Evolutionary conservation across 441 rosid genomes (phyloP), one percentile per base, ranked within the genome.

Genomic region (Adansonia gregorii): DNA sequence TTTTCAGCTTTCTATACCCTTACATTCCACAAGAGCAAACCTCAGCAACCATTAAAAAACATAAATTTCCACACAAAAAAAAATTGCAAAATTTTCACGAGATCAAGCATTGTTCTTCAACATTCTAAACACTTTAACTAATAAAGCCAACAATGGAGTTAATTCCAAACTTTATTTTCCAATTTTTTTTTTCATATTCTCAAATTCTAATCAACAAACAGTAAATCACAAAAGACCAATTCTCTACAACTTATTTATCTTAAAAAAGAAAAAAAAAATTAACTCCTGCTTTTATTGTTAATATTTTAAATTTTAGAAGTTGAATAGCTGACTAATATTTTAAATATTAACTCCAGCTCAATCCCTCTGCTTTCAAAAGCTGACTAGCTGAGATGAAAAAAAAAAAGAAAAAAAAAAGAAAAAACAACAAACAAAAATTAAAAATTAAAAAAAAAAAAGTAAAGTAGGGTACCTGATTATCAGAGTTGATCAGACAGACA

Each of bases 401-500:
- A n/a, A n/a, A n/a, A n/a, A n/a, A n/a, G n/a, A n/a, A n/a, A n/a
- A n/a, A n/a, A n/a, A n/a, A n/a, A n/a, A n/a, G n/a, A n/a, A n/a
- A n/a, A n/a, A n/a, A n/a, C 5, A 35, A 35, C 39, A 35, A 35
- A 35, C 39, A 35, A 35, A 35, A 35, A 35, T n/a, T n/a, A 35
- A 35, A 35, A 35, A 35, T 35, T 35, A 35, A 35, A 35, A 35
- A 22, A 19, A 31, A 11, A 8, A 60, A 24, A n/a, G n/a, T 14
- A 11, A 22, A n/a, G n/a, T n/a, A 19, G 15, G 43, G 60, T 78
- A 95, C 99, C 95, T 87, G 88, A 83, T 92, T 85, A 82, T 92
- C 95, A 39, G 95, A 83, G 86, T 94, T 95, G 85, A 95, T 82
- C 86, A 95, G 95, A 80, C 97, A 92, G 83, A 95, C 93, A 73